phyloP scores from a whole-genome alignment of 2,329 filamentous ascomycete genomes.

The Chaetomium olivaceum region DNA sequence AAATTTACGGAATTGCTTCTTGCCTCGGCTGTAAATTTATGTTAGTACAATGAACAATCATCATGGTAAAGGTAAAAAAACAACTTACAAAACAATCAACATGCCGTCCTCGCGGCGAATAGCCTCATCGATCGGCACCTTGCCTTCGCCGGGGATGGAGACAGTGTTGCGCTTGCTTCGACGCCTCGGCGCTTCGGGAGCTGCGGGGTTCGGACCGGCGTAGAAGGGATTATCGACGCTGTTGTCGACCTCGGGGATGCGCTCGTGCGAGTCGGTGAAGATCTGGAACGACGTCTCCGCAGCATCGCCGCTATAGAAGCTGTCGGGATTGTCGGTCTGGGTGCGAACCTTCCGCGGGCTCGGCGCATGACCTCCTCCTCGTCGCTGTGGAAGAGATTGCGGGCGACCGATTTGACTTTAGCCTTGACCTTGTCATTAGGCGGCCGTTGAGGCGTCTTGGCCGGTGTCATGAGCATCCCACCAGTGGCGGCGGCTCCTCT shows the following conservation, averaged over 20 bases:
- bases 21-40: conserved; percentile 65
- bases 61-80: neutral
- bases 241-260: conserved; percentile 67
- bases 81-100: conserved; percentile 76
- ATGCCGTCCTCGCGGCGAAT: conserved; percentile 69
- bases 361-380: conserved; percentile 59
- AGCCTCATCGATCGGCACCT: conserved; percentile 62
- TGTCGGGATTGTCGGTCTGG: conserved; percentile 61
- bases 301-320: conserved; percentile 58
- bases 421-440: conserved; percentile 52
- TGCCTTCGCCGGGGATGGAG: conserved; percentile 57
- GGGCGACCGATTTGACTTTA: conserved; percentile 56
- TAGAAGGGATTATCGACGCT: conserved; percentile 73
- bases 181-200: conserved; percentile 48
- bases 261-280: conserved; percentile 78
- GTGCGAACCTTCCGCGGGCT: conserved; percentile 59
- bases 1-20: conserved; percentile 74
- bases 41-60: conserved; percentile 9
- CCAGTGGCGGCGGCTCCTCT: conserved; percentile 30
- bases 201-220: conserved; percentile 45
- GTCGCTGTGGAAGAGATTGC: conserved; percentile 62
- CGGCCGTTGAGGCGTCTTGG: conserved; percentile 73
- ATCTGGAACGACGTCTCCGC: conserved; percentile 65
- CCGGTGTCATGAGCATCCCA: conserved; percentile 72
- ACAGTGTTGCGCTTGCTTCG: conserved; percentile 58